Base-by-base conservation (phyloP, 2,329 filamentous ascomycete genomes). In the Penicillium decumbens region DNA sequence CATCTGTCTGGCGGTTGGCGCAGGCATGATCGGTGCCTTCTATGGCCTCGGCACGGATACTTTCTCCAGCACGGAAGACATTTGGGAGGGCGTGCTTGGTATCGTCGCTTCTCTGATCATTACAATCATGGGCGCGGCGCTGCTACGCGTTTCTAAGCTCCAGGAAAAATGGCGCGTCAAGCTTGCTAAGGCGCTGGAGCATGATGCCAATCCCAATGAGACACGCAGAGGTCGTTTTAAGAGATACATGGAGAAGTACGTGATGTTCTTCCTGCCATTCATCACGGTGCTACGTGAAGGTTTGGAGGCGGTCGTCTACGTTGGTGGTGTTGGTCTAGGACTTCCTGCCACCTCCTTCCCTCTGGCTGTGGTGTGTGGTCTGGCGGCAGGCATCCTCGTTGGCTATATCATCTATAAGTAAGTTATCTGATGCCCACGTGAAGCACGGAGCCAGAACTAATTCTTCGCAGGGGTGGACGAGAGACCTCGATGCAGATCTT, bases 201-300 rank as follows among this genome's bases (percentile, higher is more conserved):
- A 78, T 13, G 74, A 79, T 12, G 41, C 49, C 18, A 72, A 72
- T 27, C 64, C 69, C 30, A 65, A 66, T n/a, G 66, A 65, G 10
- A 68, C 68, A 9, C 62, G 67, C 2, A 68, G 67, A 13, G 71
- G 66, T 4, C 72, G 72, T 4, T 70, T 90, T 54, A 86, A 86
- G 70, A 71, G 74, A 47, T 87, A 81, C 72, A 71, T 77, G 18
- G 85, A 91, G 68, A 89, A 87, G 68, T 93, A 95, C 65, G 82
- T 84, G 63, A 89, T 95, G 86, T 93, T 95, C 67, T 70, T 88
- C 40, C 75, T 95, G 47, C 90, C 90, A 1, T 95, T 95, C 70
- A 78, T 95, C 65, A 95, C 89, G 0, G 86, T 93, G n/a, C 73
- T 95, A 12, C 78, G 90, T 30, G 89, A 95, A 68, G 90, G 89